These are phyloP conservation scores for Xylaria sp. DNA, from an alignment of 2,329 filamentous ascomycete species.

Conservation along the genomic window DNA sequence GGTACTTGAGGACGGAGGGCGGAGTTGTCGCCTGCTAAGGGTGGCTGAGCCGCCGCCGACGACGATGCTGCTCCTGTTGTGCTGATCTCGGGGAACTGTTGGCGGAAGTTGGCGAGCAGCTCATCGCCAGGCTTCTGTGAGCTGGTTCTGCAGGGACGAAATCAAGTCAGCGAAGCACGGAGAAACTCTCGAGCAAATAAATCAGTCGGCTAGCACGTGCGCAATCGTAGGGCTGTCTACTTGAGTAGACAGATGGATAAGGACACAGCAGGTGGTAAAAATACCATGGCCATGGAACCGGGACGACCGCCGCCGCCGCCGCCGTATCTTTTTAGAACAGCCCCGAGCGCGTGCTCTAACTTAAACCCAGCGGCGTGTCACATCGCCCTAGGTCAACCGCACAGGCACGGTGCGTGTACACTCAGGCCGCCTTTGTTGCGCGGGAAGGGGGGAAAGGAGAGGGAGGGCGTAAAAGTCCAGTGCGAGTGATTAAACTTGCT, in stretches of 20 bases:
- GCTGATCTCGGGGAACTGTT: slow-evolving; percentile 80
- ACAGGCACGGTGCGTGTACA: neutral
- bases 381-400: neutral
- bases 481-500: slow-evolving; percentile 31
- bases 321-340: slow-evolving; percentile 13
- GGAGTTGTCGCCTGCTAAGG: slow-evolving; percentile 50
- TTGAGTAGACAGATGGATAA: neutral
- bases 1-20: slow-evolving; percentile 42
- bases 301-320: slow-evolving; percentile 21
- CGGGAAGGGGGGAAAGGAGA: slow-evolving; percentile 12
- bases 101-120: slow-evolving; percentile 84
- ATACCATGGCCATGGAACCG: slow-evolving; percentile 26
- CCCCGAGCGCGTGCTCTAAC: neutral
- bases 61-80: slow-evolving; percentile 60
- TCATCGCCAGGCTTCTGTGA: slow-evolving; percentile 89
- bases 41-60: slow-evolving; percentile 54
- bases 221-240: slow-evolving; percentile 4
- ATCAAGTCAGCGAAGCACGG: slow-evolving; percentile 36
- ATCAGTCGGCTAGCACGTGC: slow-evolving; percentile 8
- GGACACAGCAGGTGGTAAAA: slow-evolving; percentile 9
- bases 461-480: neutral
- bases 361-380: neutral
- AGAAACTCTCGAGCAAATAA: neutral
- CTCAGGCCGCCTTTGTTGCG: neutral
- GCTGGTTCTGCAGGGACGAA: slow-evolving; percentile 67